Conservation (phyloP, 441 rosid species). For the Codiaeum variegatum region DNA sequence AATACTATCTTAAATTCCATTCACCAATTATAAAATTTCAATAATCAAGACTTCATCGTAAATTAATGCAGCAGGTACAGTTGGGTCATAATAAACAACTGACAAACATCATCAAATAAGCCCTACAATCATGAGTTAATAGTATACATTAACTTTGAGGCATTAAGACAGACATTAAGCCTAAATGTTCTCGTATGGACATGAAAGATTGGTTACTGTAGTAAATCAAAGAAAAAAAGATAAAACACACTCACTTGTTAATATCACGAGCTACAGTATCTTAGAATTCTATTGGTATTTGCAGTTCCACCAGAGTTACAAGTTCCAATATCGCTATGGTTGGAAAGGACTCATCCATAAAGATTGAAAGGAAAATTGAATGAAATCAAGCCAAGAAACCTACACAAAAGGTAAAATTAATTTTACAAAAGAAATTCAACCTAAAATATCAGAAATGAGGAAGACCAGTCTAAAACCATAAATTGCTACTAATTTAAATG, state of each 20-base stretch:
- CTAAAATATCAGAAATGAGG: not conserved
- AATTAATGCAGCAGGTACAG: too few relatives aligned
- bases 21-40: too few relatives aligned
- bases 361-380: not conserved
- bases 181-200: too few relatives aligned
- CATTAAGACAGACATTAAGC: too few relatives aligned
- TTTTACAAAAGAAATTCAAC: not conserved
- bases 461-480: slow-evolving; percentile 90
- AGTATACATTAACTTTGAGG: too few relatives aligned
- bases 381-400: slow-evolving; percentile 2
- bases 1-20: too few relatives aligned
- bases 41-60: too few relatives aligned
- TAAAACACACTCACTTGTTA: slow-evolving; percentile 61
- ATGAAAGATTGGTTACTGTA: too few relatives aligned
- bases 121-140: too few relatives aligned
- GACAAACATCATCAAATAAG: too few relatives aligned
- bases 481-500: slow-evolving; percentile 90
- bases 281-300: slow-evolving; percentile 93
- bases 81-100: too few relatives aligned
- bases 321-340: slow-evolving; percentile 93
- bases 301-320: slow-evolving; percentile 87
- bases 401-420: not conserved
- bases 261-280: slow-evolving; percentile 94
- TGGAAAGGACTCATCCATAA: slow-evolving; percentile 54
- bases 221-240: not conserved